Percentiles rank a stretch among this genome's conserved stretches.
Conservation (phyloP, 768 basidiomycete genomes). For the Termitomyces sp. region DNA sequence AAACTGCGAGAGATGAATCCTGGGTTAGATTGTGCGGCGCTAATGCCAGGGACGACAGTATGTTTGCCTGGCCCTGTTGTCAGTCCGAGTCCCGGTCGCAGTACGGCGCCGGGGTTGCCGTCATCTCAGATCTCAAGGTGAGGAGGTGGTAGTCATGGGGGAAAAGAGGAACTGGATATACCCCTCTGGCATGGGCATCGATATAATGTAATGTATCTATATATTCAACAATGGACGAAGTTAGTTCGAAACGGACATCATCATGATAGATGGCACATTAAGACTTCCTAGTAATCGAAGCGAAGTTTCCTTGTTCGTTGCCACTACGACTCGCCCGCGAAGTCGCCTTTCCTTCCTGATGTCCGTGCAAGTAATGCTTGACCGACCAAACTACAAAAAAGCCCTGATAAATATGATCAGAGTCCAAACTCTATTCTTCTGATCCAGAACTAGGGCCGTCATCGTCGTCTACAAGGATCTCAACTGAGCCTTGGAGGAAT, state of each 20-base stretch:
- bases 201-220: constrained; percentile 4
- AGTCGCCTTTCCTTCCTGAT: background rate
- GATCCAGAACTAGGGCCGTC: constrained; percentile 28
- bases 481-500: background rate
- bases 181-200: background rate
- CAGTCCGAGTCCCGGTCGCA: background rate
- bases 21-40: constrained; percentile 47
- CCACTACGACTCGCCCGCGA: background rate
- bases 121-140: background rate
- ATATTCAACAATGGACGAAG: background rate
- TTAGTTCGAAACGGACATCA: constrained; percentile 2
- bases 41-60: constrained; percentile 59
- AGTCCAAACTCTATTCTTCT: constrained; percentile 24
- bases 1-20: constrained; percentile 49
- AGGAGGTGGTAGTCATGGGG: background rate
- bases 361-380: background rate
- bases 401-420: background rate
- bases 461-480: constrained; percentile 17
- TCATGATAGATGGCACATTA: background rate
- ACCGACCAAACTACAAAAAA: background rate
- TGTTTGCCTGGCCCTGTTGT: constrained; percentile 41
- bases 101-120: background rate
- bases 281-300: background rate
- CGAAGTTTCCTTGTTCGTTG: background rate
- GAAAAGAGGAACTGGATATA: background rate